Base-by-base conservation (phyloP, 1,284 basidiomycete genomes). In the Moniliella sp. region DNA sequence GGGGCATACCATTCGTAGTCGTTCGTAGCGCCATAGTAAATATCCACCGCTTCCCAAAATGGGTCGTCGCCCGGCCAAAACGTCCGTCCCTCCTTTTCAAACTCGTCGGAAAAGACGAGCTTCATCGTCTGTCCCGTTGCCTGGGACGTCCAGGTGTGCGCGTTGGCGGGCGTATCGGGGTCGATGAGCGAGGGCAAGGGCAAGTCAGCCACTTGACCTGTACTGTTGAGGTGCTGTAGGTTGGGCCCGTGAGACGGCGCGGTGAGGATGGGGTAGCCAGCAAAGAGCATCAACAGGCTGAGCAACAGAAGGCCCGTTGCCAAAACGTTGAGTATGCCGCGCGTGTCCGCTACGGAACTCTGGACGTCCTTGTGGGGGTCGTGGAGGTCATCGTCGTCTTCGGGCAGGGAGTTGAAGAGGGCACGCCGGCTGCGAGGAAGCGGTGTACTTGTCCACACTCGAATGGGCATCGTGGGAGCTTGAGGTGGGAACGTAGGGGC, bases 91-190 rank as follows among this genome's bases (percentile, higher is more conserved):
- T 76, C 73, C 5, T 54, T 15, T 14, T 33, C 27, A 10, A 91
- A 91, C 62, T 94, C 86, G 61, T 94, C 86, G 36, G 39, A 43
- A 27, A 59, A 59, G 2, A 83, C 75, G 18, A 93, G 70, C 13
- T 62, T 40, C 15, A 43, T 48, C 13, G 33, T 40, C 7, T 10
- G 9, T 14, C 25, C 25, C 4, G 29, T 21, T 5, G 29, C 45
- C 32, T 57, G 40, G 36, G 48, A 38, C 3, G 35, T 31, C 28
- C 37, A 43, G 2, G 26, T 42, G 25, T 36, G 28, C 3, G 43
- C 46, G 4, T 34, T 34, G 15, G 12, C 11, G 1, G 48, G 46
- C 2, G 50, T 54, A 17, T 51, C 49, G 1, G 17, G 17, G 25
- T 51, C 48, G 25, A 51, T 35, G 12, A 51, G 34, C 29, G 21